Base-by-base conservation (phyloP, 2,329 filamentous ascomycete species). In the Talaromyces atroroseus region DNA sequence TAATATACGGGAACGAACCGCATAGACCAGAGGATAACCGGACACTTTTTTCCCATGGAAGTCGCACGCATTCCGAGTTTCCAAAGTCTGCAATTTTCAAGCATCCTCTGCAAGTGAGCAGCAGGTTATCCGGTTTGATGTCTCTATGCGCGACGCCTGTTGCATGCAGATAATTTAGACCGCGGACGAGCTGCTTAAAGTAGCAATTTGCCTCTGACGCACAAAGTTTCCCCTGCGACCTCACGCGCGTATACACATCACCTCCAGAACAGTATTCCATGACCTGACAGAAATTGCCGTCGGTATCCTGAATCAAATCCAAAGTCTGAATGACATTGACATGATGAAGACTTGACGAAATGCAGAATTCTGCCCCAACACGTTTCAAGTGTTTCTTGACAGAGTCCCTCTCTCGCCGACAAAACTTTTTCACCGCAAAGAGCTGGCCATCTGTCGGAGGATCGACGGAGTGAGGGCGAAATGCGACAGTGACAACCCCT, bases 201-300 rank as follows among this genome's bases (percentile, higher is more conserved):
- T 90, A 92, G 74, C 90, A 95, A 69, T 95, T 89, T 59, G 90
- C 90, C 71, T 95, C 90, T 56, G 82, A 77, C 36, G 59, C 36
- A 29, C 47, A 90, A 21, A 95, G 83, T 71, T 92, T 92, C 2
- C 87, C 88, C 42, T 88, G 87, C 3, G 90, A 84, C 14, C 94
- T 82, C 16, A 95, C 87, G 2, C 95, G 80, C 0, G 88, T 92
- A 71, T 95, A 95, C 29, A 95, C 77, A 68, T 95, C 90, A 56
- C 90, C 90, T 54, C 90, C 90, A 36, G 89, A 89, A 68, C 90
- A 95, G 68, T 90, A 95, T 73, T 95, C 90, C 90, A 95, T 95
- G 54, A 95, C 90, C 70, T 95, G 90, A 72, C 90, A 95, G 71
- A 90, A 95, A 67, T 91, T 88, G 1, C 51, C 51, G 18, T 59